Evolutionary conservation across 306 rosid genomes (phyloP), one percentile per base, ranked within the genome.

Genomic region (Senna tora): DNA sequence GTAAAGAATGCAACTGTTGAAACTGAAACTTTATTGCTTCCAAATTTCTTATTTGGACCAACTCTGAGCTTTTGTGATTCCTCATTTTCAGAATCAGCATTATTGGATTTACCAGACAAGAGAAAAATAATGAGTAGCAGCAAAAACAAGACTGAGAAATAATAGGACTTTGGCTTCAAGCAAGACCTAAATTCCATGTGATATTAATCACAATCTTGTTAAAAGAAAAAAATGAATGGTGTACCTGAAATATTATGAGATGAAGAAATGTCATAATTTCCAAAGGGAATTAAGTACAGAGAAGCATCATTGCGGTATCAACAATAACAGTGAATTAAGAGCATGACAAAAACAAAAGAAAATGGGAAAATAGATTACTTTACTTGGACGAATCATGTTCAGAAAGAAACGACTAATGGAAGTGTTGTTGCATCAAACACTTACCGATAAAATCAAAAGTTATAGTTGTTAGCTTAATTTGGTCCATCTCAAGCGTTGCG

Each of bases 1-100:
- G 93, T 88, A 66, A 86, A 88, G 30, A 88, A 80, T 5, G 93
- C 89, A 42, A 86, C 89, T 38, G 93, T 86, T 19, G 90, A 84
- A 43, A 82, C 81, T 7, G 90, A 86, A 43, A 88, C 90, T 67
- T 84, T 83, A 76, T 69, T 80, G 73, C 65, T 76, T 57, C 75
- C 82, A 4, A 88, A 74, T 62, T 79, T 77, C 58, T 72, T 86
- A 61, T 76, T 86, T 0, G 88, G 81, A 49, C 85, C 77, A 72
- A 83, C 70, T 76, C 78, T 77, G 58, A 77, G 28, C 82, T 77
- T 82, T 42, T 63, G 63, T 0, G 82, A 61, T 39, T 60, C 69
- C 42, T 75, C 84, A 57, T 66, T 72, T 67, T 83, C 88, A 2
- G 67, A 32, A 78, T 86, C 85, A 9, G 86, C 76, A n/a, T 50